Base-by-base conservation (phyloP, 1,139 yeast species). In the Zygoascus meyerae region DNA sequence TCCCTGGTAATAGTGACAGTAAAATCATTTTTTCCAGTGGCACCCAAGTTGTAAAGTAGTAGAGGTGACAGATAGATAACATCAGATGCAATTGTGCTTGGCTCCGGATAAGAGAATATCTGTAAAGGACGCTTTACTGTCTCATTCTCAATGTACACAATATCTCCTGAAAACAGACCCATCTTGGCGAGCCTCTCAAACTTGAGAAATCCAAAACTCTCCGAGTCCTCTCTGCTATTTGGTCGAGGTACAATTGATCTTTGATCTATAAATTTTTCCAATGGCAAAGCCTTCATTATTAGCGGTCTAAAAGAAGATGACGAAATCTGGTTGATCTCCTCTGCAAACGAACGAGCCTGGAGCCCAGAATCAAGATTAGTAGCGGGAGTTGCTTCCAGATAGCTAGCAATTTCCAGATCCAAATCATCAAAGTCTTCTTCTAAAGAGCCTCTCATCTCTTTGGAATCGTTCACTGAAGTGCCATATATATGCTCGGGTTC, bases 91-190 rank as follows among this genome's bases (percentile, higher is more conserved):
- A 72, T 76, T 7, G 62, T 60, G 54, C 75, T 79, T 12, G 92
- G 90, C 55, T 83, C 92, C 1, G 78, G 73, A 50, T 81, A 76
- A 0, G 89, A 74, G 55, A 77, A 76, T 0, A 83, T 52, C 51
- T 77, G 71, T 5, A 82, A 72, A 21, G 70, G 54, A n/a, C 75
- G 55, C 3, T 48, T 12, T 6, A 56, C 31, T 26, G 46, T 35
- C 3, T 54, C 41, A n/a, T 63, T 53, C n/a, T 58, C 55, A 36
- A 78, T 46, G 33, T 68, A 62, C 4, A 79, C 81, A 40, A 77
- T 63, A 60, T 85, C 95, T 2, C 95, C 95, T 51, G 83, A 79
- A 54, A 83, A 79, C 17, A 79, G 75, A 3, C 85, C 83, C 18
- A 84, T 58, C 42, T 67, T 71, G 14, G 78, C 72, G 41, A 86